Base-by-base conservation (phyloP, 495 filamentous ascomycete species). In the Cairneyella variabilis region DNA sequence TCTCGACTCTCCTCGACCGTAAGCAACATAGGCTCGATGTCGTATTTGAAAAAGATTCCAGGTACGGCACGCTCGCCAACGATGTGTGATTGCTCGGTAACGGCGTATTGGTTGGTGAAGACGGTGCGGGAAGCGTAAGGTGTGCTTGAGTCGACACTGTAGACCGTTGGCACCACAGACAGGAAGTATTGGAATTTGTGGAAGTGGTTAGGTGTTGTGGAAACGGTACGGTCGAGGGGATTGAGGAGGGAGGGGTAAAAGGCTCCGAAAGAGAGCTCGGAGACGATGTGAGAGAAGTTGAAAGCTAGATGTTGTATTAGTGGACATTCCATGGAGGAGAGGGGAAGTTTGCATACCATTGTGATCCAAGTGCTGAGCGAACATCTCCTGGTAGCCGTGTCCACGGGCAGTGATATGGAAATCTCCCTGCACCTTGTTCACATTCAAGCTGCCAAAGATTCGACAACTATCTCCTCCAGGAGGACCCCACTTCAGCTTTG, bases 171-270 rank as follows among this genome's bases (percentile, higher is more conserved):
- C 1, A 99, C 93, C 34, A 99, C 74, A 51, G 90, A 96, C 68
- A 96, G 83, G 77, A 93, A 97, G 80, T 99, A 99, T 73, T 99
- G 93, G 77, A 85, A 97, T 71, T 92, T 93, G 79, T 88, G 85
- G 77, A 97, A 97, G 76, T 97, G 78, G 44, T 61, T 48, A 18
- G 74, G 59, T 0, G 88, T 91, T 1, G 77, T 71, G 63, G 91
- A 84, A 66, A 90, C 83, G 47, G 93, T 96, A 49, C 83, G 83
- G 73, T 97, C 95, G 56, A 99, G 90, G 0, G 93, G 93, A 74
- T 97, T 99, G 58, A 83, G 78, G 42, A 99, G 85, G 17, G 84
- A 88, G 10, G 95, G 93, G 71, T 96, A 96, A 74, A 88, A 93
- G 20, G 91, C 88, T 0, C 93, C 93, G 71, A 95, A 99, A 60